Conservation (phyloP, 768 basidiomycete species). For the Infundibulicybe gibba region DNA sequence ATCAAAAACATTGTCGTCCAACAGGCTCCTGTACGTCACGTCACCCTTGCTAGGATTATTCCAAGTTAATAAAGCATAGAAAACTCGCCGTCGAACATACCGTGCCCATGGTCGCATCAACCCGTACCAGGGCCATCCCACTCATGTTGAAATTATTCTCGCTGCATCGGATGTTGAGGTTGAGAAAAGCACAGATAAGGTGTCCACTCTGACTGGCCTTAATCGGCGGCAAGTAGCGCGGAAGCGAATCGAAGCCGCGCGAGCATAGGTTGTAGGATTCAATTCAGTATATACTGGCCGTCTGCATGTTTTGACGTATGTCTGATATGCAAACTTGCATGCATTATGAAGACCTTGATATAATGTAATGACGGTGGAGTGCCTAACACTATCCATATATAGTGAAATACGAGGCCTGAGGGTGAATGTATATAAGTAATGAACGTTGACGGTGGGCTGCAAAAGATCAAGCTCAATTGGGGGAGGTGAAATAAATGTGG, state of each 20-base stretch:
- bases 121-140: slow-evolving; percentile 98
- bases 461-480: no score
- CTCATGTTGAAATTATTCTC: slow-evolving; percentile 95
- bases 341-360: no score
- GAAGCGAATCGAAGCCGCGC: slow-evolving; percentile 83
- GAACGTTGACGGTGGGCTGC: no score
- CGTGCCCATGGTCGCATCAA: slow-evolving; percentile 98
- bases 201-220: slow-evolving; percentile 55
- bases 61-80: slow-evolving; percentile 36
- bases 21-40: slow-evolving; percentile 85
- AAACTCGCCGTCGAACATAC: slow-evolving; percentile 99
- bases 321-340: no score
- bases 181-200: slow-evolving; percentile 88
- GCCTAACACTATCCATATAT: no score
- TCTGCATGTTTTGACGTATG: no score
- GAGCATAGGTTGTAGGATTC: slow-evolving; percentile 46
- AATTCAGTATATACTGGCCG: no score
- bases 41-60: not conserved
- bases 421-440: no score
- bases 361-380: no score
- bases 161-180: slow-evolving; percentile 76
- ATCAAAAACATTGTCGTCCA: slow-evolving; percentile 98
- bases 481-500: no score
- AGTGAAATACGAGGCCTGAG: no score
- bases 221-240: slow-evolving; percentile 87